Conservation (phyloP, 129 eudicot species). For the Calendula officinalis region DNA sequence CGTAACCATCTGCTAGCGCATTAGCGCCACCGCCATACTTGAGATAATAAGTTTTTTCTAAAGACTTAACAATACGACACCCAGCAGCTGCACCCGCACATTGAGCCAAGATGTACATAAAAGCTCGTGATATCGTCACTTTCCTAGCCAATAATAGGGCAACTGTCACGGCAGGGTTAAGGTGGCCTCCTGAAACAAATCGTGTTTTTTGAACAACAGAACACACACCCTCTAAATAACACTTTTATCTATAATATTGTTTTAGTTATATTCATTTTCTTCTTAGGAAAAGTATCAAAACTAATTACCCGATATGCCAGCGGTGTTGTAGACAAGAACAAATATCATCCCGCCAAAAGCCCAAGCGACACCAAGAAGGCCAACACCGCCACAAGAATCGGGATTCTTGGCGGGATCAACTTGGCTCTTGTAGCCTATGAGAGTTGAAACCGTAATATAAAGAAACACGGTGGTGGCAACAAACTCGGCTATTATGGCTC, state of each 20-base stretch:
- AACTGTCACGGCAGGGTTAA: conserved; percentile 64
- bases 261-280: neutral
- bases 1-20: conserved; percentile 39
- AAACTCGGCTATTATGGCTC: conserved; percentile 60
- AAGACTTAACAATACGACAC: conserved; percentile 44
- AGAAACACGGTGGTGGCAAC: conserved; percentile 56
- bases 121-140: conserved; percentile 50
- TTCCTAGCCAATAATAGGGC: conserved; percentile 57
- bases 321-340: conserved; percentile 70
- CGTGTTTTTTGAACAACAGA: neutral
- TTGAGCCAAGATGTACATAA: conserved; percentile 58
- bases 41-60: conserved; percentile 45
- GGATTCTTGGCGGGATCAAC: conserved; percentile 20
- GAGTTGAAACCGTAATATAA: conserved; percentile 52
- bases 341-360: conserved; percentile 75
- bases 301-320: conserved; percentile 70
- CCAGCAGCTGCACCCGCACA: conserved; percentile 61
- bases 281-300: neutral
- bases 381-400: conserved; percentile 51
- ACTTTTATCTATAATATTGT: neutral
- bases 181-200: conserved; percentile 50
- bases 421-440: conserved; percentile 60
- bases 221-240: too few species aligned
- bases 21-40: conserved; percentile 61
- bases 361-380: conserved; percentile 72